Conservation (phyloP, 1,284 basidiomycete species). For the Ganoderma boninense region DNA sequence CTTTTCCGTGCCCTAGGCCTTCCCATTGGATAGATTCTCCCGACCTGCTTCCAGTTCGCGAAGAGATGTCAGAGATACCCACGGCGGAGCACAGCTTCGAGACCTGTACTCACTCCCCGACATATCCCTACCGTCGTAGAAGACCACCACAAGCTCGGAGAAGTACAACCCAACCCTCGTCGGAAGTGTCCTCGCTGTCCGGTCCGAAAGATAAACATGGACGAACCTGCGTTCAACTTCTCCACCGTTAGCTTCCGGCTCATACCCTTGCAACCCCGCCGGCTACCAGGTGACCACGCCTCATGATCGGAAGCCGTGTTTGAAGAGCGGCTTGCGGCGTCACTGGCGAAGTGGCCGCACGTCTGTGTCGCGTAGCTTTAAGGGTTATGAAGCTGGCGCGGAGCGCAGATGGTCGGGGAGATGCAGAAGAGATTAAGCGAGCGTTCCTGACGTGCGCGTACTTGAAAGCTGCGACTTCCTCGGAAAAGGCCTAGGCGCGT, state of each 20-base stretch:
- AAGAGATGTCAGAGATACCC: not conserved
- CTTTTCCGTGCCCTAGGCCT: not conserved
- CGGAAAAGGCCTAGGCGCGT: not conserved
- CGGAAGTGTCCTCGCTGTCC: not conserved
- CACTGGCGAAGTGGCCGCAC: slow-evolving; percentile 13
- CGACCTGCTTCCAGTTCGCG: not conserved
- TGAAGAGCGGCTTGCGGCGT: not conserved
- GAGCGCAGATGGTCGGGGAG: not conserved
- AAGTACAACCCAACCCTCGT: not conserved
- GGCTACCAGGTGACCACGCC: slow-evolving; percentile 12
- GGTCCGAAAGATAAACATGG: not conserved
- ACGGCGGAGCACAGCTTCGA: not conserved
- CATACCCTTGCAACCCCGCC: not conserved
- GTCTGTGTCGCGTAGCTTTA: slow-evolving; percentile 7
- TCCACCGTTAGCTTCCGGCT: not conserved
- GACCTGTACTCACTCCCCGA: not conserved
- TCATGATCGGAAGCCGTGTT: slow-evolving; percentile 5
- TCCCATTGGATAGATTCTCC: not conserved
- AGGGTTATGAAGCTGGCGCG: not conserved
- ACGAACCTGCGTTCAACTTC: not conserved
- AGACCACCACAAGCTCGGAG: not conserved
- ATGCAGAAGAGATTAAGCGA: slow-evolving; percentile 4
- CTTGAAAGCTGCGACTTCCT: not conserved
- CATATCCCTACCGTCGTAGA: not conserved
- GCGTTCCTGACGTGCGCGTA: not conserved